Base-by-base conservation (phyloP, 805 yeast genomes). In the Ogataea paraovalis region DNA sequence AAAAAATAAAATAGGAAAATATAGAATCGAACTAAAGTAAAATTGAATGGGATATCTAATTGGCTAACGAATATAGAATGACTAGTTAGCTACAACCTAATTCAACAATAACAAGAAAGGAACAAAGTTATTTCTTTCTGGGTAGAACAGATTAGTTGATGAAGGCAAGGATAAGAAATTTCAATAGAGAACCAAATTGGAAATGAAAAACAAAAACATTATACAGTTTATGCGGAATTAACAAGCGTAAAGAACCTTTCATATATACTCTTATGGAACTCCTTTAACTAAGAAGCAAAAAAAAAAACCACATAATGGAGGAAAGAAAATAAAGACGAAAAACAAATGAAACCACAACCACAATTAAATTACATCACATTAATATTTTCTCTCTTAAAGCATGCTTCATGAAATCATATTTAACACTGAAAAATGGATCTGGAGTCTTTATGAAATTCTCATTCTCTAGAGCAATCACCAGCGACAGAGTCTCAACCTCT, bases 401-500 rank as follows among this genome's bases (percentile, higher is more conserved):
- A 54, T 79, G 82, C 67, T 84, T 85, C 52, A 87, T 85, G 53
- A 78, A 65, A 34, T 72, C 70, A 52, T 76, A 68, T 59, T 79
- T 80, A 51, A 77, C 73, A 39, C 70, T 72, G 50, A 75, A 73
- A 47, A 65, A 68, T 39, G 66, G 67, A 46, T 72, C 76, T 42
- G 80, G 76, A 53, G 75, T 68, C 36, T 68, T 70, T 39, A 52
- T 54, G 42, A 66, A 66, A 46, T 65, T 64, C 7, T 79, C 79
- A 39, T 68, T 64, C 49, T 70, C 73, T 60, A 82, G 54, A 9
- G 75, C 72, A 43, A 73, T 73, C 19, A 71, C 69, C 46, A 79
- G 60, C 32, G 84, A 82, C 54, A 78, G 79, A 2, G 92, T 84
- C 62, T 80, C 82, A 46, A 86, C 82, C 47, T 79, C 79, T 60